These are phyloP conservation scores for Hypomyces perniciosus DNA, from an alignment of 2,329 filamentous ascomycete genomes.

Conservation along the genomic window DNA sequence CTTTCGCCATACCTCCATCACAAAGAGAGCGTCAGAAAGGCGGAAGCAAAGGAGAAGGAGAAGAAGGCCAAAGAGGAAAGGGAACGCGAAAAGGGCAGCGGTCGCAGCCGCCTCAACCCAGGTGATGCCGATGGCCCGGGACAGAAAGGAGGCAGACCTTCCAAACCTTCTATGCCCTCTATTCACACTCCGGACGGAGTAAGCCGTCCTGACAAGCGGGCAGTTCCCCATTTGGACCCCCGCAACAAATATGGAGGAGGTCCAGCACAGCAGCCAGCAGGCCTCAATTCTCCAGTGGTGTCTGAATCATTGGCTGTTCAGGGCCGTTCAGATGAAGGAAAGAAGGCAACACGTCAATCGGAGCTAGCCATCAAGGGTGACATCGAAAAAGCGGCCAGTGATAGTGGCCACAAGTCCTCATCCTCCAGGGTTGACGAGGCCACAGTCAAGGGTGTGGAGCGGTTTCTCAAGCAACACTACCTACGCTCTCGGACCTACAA, in stretches of 20 bases:
- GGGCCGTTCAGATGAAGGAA: background rate
- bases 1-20: slow-evolving; percentile 17
- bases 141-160: background rate
- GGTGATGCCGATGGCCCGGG: background rate
- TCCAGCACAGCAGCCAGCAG: background rate
- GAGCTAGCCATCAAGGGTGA: background rate
- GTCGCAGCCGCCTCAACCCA: slow-evolving; percentile 1
- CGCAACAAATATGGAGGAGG: slow-evolving; percentile 6
- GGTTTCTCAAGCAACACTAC: slow-evolving; percentile 20
- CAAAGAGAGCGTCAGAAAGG: slow-evolving; percentile 12
- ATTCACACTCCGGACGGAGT: background rate
- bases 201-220: slow-evolving; percentile 3
- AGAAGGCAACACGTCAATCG: background rate
- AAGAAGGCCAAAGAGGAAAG: slow-evolving; percentile 11
- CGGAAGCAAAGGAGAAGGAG: slow-evolving; percentile 1
- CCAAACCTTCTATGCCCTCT: background rate
- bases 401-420: slow-evolving; percentile 6
- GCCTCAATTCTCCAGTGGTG: background rate
- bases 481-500: slow-evolving; percentile 19
- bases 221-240: background rate
- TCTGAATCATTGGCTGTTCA: background rate
- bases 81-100: background rate
- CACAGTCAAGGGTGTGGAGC: slow-evolving; percentile 9
- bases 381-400: slow-evolving; percentile 4
- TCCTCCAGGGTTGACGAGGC: slow-evolving; percentile 7